Evolutionary conservation across 495 filamentous ascomycete species (phyloP), one percentile per base, ranked within the genome.

Genomic region (Neurospora sp.): DNA sequence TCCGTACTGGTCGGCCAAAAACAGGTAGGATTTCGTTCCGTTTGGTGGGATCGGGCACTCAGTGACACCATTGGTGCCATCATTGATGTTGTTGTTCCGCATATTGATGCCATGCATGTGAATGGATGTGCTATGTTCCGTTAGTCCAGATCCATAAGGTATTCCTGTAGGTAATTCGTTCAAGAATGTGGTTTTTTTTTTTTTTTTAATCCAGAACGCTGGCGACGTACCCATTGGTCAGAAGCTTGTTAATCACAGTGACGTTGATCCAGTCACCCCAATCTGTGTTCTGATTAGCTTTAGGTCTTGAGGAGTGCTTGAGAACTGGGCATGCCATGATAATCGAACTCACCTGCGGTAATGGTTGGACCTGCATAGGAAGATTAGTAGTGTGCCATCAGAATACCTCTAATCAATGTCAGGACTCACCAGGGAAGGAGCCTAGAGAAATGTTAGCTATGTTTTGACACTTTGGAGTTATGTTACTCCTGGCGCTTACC

Each of bases 1-100:
- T 44, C 87, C 87, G 72, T 88, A 89, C 68, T 86, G 80, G 38
- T 83, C 80, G 12, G 86, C 82, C n/a, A 71, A 74, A 77, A 86
- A 86, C 8, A 76, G 78, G 78, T 85, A 85, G 3, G 80, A 83
- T 69, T 84, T 81, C 1, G 70, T 77, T 3, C 65, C 72, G 2
- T 79, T 78, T 2, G 86, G 84, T 18, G 83, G 77, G 68, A 87
- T 82, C 4, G 85, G 86, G 71, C 84, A 87, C 73, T 87, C 83
- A 9, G 80, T 78, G 39, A 87, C 79, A 27, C 81, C 80, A 35
- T 16, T 31, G 38, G 85, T 82, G 68, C 86, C 86, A 70, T 81
- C 79, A 59, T 76, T 72, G 41, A 76, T 71, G 68, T 77, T 77
- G 70, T 74, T 78, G 73, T 76, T 69, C 16, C 77, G 45, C 76